These are phyloP conservation scores for Carex myosuroides DNA, from an alignment of 176 grass and related monocot genomes.

Conservation along the genomic window DNA sequence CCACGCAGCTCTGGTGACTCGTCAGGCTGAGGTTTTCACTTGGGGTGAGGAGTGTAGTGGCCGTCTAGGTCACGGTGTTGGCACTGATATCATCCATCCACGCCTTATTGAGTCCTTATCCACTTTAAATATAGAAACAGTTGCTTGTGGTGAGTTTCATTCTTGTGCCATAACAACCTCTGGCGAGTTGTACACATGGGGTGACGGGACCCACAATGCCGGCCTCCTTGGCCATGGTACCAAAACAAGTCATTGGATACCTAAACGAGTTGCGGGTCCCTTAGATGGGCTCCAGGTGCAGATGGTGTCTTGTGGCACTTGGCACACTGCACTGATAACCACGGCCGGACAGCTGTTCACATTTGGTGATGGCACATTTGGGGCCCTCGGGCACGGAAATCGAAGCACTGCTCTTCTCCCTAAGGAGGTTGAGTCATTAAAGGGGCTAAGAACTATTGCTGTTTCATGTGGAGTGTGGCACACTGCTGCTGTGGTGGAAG, in stretches of 20 bases:
- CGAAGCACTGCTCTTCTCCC: slow-evolving; percentile 57
- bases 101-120: slow-evolving; percentile 76
- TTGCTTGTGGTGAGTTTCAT: slow-evolving; percentile 92
- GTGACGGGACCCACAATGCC: slow-evolving; percentile 84
- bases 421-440: slow-evolving; percentile 84
- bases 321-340: slow-evolving; percentile 91
- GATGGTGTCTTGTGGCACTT: slow-evolving; percentile 82
- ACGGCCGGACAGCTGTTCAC: slow-evolving; percentile 70
- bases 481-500: slow-evolving; percentile 82
- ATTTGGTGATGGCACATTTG: slow-evolving; percentile 98
- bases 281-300: slow-evolving; percentile 78
- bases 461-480: slow-evolving; percentile 99
- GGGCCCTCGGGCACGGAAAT: slow-evolving; percentile 81
- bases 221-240: slow-evolving; percentile 95
- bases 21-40: slow-evolving; percentile 82
- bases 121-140: slow-evolving; percentile 49
- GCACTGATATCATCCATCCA: slow-evolving; percentile 58
- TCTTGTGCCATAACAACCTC: slow-evolving; percentile 72
- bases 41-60: slow-evolving; percentile 94
- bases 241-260: slow-evolving; percentile 87
- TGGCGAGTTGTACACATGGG: slow-evolving; percentile 96
- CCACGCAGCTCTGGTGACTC: slow-evolving; percentile 78
- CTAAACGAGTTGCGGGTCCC: slow-evolving; percentile 86
- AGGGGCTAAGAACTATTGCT: slow-evolving; percentile 73
- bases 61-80: slow-evolving; percentile 73